Evolutionary conservation across 2,329 filamentous ascomycete genomes (phyloP).

Genomic region (Exserohilum rostratum): DNA sequence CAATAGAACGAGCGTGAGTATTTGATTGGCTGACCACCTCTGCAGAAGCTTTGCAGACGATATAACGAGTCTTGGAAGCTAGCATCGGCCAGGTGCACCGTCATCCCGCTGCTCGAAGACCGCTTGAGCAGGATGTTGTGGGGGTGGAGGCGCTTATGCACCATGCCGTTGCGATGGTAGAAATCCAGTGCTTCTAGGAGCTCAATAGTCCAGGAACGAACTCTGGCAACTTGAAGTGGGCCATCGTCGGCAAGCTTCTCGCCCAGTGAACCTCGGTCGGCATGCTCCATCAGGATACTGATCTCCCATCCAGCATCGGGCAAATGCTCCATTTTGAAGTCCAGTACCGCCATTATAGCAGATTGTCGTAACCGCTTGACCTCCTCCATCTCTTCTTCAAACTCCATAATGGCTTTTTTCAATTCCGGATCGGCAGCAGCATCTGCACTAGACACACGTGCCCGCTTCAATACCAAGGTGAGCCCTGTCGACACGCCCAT

Average conservation of each 20-base stretch:
- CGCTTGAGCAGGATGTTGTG: constrained; percentile 80
- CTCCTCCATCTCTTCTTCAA: constrained; percentile 77
- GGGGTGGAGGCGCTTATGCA: constrained; percentile 82
- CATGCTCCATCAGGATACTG: constrained; percentile 75
- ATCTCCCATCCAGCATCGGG: constrained; percentile 70
- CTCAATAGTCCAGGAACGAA: constrained; percentile 89
- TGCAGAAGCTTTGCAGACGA: constrained; percentile 62
- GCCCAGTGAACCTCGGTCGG: constrained; percentile 80
- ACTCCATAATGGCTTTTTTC: constrained; percentile 75
- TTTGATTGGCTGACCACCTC: constrained; percentile 58
- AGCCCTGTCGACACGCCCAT: constrained; percentile 56
- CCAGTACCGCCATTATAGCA: constrained; percentile 78
- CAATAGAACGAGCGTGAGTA: constrained; percentile 79
- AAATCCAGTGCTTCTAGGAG: constrained; percentile 87
- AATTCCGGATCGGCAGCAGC: constrained; percentile 69
- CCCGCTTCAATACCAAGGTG: constrained; percentile 68
- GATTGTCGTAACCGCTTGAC: constrained; percentile 77
- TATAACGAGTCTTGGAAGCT: constrained; percentile 73
- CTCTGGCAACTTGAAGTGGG: constrained; percentile 72
- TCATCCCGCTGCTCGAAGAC: constrained; percentile 67
- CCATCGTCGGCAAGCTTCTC: constrained; percentile 83
- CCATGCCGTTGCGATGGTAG: constrained; percentile 81
- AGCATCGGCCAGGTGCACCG: constrained; percentile 76
- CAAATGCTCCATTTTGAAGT: constrained; percentile 72
- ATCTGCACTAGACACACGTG: constrained; percentile 52